phyloP scores from a whole-genome alignment of 2,329 filamentous ascomycete genomes.

The Arthrobotrys entomopaga region DNA sequence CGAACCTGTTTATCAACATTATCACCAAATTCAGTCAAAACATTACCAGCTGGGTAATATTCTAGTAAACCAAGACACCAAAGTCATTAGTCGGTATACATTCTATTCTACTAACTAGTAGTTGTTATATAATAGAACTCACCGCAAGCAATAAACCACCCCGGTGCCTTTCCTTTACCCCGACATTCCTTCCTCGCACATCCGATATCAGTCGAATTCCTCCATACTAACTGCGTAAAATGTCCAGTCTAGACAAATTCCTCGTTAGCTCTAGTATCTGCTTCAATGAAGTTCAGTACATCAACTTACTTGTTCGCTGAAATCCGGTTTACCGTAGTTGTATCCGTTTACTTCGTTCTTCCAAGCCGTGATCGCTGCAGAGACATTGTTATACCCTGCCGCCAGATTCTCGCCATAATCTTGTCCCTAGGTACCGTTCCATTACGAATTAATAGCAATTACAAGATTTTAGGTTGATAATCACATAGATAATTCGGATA shows the following conservation, averaged over 20 bases:
- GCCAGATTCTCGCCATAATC: conserved; percentile 56
- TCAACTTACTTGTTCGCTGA: conserved; percentile 51
- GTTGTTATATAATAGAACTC: neutral
- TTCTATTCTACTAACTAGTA: neutral
- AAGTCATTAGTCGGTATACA: neutral
- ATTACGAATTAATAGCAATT: too few species aligned
- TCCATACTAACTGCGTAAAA: conserved; percentile 80
- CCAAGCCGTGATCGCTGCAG: conserved; percentile 47
- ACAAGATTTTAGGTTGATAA: neutral
- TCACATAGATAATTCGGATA: neutral
- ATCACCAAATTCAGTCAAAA: conserved; percentile 41
- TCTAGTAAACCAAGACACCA: conserved; percentile 7
- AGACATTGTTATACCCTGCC: conserved; percentile 46
- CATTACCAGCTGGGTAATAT: conserved; percentile 46
- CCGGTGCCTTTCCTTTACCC: conserved; percentile 42
- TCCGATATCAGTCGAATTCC: conserved; percentile 70
- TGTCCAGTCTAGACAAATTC: conserved; percentile 69
- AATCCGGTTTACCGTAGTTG: conserved; percentile 39
- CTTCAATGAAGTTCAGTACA: neutral
- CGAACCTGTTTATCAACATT: conserved; percentile 46
- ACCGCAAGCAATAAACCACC: conserved; percentile 53
- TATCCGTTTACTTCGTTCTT: conserved; percentile 55
- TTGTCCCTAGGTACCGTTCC: conserved; percentile 29
- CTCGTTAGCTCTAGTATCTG: neutral
- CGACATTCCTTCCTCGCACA: conserved; percentile 66